Conservation (phyloP, 768 basidiomycete genomes). For the Wakefieldia striispora region DNA sequence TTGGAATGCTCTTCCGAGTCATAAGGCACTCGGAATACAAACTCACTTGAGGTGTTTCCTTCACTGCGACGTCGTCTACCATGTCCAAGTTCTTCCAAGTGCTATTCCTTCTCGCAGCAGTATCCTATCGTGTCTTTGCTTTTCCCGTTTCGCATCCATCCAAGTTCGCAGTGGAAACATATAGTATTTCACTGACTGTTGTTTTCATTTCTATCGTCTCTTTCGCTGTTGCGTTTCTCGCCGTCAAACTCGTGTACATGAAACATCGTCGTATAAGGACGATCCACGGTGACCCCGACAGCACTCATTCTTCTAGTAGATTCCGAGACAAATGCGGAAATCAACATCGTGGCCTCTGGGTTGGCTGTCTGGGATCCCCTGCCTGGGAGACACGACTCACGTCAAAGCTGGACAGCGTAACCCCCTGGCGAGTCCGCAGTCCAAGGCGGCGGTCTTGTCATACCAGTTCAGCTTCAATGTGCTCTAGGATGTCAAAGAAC, state of each 20-base stretch:
- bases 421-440: conserved; percentile 2
- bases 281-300: conserved; percentile 15
- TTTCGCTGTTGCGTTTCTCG: conserved; percentile 15
- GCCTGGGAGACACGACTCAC: conserved; percentile 27
- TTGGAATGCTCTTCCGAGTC: too few relatives aligned
- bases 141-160: conserved; percentile 9
- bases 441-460: conserved; percentile 5
- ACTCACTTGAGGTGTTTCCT: too few relatives aligned
- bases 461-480: conserved; percentile 2
- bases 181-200: conserved; percentile 9
- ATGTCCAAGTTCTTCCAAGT: conserved; percentile 4
- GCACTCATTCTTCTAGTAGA: conserved; percentile 1
- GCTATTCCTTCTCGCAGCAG: neutral
- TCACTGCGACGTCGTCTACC: neutral
- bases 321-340: conserved; percentile 5
- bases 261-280: conserved; percentile 27
- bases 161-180: conserved; percentile 1
- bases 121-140: conserved; percentile 9
- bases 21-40: too few relatives aligned
- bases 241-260: conserved; percentile 27
- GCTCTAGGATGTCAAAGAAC: neutral
- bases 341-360: conserved; percentile 15
- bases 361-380: conserved; percentile 33
- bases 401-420: conserved; percentile 10
- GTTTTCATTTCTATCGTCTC: conserved; percentile 15